Evolutionary conservation across 306 rosid species (phyloP), one percentile per base, ranked within the genome.

Genomic region (Acacia acuminata): DNA sequence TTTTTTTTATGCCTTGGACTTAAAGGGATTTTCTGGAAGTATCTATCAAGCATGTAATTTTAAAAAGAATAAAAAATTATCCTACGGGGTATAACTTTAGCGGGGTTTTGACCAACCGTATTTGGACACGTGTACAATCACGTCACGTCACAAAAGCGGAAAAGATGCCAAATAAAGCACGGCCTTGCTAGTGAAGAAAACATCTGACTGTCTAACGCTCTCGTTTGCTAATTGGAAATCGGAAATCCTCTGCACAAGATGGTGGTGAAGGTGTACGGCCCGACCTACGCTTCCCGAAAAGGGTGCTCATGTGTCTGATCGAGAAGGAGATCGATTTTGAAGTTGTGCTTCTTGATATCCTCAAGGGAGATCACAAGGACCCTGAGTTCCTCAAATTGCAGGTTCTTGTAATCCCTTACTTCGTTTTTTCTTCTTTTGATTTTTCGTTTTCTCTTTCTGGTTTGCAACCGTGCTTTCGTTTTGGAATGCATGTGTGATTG

Each of bases 211-310:
- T 3, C 36, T 32, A 3, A 32, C 36, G 4, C 36, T 32, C 36
- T 32, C 16, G 5, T 7, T 71, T 24, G 81, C 63, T 53, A 20
- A 8, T 38, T 19, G 27, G n/a, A 17, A 43, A 36, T 38, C 44
- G 27, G n/a, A 17, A 43, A 45, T 77, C 75, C 12, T 16, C 20
- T 1, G 4, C 5, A 1, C 10, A 13, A 61, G 19, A 89, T 85
- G 90, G 87, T 72, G 3, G 89, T 87, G 22, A 90, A 86, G 84
- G 91, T 90, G 81, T 88, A 88, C 38, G 91, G 91, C 34, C 90
- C 91, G 0, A 36, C 51, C 34, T 86, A 69, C 53, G 90, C 86
- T 77, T 30, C 72, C 85, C 92, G 0, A 89, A 89, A 58, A 43
- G 84, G 13, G 92, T 89, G 69, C 11, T 89, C 22, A 73, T 86